Evolutionary conservation across 257 asterid species (phyloP).

Genomic region (Primulina tabacum): DNA sequence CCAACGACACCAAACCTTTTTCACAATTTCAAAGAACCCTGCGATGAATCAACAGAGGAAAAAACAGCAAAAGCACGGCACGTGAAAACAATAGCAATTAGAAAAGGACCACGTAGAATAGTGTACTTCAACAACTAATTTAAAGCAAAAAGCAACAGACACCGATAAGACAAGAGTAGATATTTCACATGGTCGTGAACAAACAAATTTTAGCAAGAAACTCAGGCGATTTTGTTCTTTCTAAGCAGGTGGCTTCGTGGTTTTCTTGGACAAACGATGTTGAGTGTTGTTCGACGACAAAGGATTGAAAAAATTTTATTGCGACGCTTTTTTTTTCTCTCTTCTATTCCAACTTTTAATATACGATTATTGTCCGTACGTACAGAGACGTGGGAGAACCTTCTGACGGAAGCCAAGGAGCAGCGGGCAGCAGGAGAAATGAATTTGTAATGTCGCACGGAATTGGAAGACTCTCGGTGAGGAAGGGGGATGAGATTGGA

Average conservation of each 20-base stretch:
- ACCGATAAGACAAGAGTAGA: conserved; percentile 16
- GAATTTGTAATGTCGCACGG: neutral
- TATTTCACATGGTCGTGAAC: conserved; percentile 1
- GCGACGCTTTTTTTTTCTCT: neutral
- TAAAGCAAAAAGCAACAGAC: conserved; percentile 16
- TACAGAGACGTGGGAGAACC: neutral
- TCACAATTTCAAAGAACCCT: conserved; percentile 28
- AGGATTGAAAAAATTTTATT: conserved; percentile 10
- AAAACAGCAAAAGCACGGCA: conserved; percentile 15
- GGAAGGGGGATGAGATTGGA: neutral
- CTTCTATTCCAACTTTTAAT: neutral
- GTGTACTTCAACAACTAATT: conserved; percentile 7
- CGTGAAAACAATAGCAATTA: conserved; percentile 11
- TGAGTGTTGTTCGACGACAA: conserved; percentile 27
- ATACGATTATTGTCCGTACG: neutral
- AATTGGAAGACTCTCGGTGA: neutral
- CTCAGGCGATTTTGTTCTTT: conserved; percentile 9
- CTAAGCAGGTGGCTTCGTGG: conserved; percentile 19
- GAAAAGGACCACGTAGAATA: conserved; percentile 20
- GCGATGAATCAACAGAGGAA: conserved; percentile 30
- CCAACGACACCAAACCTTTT: conserved; percentile 23
- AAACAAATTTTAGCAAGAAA: neutral
- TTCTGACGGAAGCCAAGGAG: neutral
- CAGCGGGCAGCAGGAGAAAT: neutral
- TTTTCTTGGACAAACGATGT: conserved; percentile 34